Evolutionary conservation across 768 basidiomycete species (phyloP).

Genomic region (Naganishia friedmannii): DNA sequence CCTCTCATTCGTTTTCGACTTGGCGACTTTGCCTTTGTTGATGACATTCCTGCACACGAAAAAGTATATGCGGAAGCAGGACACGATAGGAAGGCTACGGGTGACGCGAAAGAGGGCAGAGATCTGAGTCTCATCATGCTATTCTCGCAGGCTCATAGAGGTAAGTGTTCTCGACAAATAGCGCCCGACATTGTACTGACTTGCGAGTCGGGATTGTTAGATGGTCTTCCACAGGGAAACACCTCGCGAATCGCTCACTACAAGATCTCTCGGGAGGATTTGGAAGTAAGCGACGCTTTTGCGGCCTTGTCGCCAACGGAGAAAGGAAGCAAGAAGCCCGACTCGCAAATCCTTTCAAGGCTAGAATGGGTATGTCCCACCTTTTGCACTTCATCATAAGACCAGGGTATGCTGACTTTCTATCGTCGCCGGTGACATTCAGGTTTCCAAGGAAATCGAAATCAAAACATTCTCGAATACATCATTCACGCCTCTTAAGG

Average conservation of each 20-base stretch:
- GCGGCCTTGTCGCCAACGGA: not conserved
- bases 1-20: not conserved
- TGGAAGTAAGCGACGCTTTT: constrained; percentile 25
- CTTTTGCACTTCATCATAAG: too few species aligned
- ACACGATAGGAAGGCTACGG: not conserved
- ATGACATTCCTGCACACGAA: not conserved
- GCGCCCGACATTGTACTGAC: not conserved
- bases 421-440: not conserved
- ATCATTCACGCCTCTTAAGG: too few species aligned
- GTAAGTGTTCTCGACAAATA: not conserved
- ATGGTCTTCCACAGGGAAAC: not conserved
- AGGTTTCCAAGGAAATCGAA: not conserved
- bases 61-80: not conserved
- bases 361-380: constrained; percentile 20
- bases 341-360: constrained; percentile 6
- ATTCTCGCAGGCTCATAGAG: not conserved
- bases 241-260: constrained; percentile 1
- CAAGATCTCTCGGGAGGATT: constrained; percentile 1
- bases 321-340: not conserved
- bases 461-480: not conserved
- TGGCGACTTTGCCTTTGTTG: constrained; percentile 4
- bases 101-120: constrained; percentile 8
- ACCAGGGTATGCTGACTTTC: not conserved
- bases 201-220: not conserved
- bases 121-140: constrained; percentile 7